Evolutionary conservation across 148 eudicot species (phyloP).

Genomic region (Pharnaceum exiguum): DNA sequence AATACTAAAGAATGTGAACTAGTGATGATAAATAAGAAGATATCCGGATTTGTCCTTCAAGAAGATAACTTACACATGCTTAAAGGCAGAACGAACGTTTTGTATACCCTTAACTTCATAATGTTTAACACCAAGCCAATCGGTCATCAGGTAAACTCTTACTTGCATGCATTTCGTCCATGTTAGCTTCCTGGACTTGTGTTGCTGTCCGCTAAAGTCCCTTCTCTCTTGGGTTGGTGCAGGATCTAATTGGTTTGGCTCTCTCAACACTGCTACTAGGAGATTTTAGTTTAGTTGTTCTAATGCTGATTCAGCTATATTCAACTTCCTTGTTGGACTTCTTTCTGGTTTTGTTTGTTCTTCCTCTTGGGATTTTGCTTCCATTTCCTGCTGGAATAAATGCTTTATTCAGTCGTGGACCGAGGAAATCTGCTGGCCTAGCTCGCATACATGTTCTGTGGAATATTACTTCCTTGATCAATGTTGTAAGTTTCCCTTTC

Average conservation of each 20-base stretch:
- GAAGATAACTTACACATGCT: constrained; percentile 44
- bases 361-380: constrained; percentile 82
- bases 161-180: background rate
- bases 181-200: background rate
- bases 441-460: constrained; percentile 91
- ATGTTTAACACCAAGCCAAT: constrained; percentile 61
- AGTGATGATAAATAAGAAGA: constrained; percentile 35
- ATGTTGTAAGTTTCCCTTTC: constrained; percentile 59
- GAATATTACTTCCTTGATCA: constrained; percentile 78
- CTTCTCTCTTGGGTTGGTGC: constrained; percentile 21
- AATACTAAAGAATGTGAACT: constrained; percentile 37
- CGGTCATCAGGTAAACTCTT: constrained; percentile 69
- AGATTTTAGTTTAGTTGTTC: constrained; percentile 86
- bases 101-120: constrained; percentile 47
- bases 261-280: constrained; percentile 81
- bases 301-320: constrained; percentile 80
- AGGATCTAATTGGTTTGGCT: constrained; percentile 92
- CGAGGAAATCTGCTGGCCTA: constrained; percentile 72
- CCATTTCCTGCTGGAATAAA: constrained; percentile 93
- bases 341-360: constrained; percentile 61
- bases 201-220: background rate
- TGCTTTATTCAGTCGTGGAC: constrained; percentile 88
- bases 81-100: constrained; percentile 38
- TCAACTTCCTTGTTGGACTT: constrained; percentile 71
- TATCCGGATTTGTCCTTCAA: constrained; percentile 46